These are phyloP conservation scores for Phtheirospermum japonicum DNA, from an alignment of 257 asterid genomes.

Conservation along the genomic window DNA sequence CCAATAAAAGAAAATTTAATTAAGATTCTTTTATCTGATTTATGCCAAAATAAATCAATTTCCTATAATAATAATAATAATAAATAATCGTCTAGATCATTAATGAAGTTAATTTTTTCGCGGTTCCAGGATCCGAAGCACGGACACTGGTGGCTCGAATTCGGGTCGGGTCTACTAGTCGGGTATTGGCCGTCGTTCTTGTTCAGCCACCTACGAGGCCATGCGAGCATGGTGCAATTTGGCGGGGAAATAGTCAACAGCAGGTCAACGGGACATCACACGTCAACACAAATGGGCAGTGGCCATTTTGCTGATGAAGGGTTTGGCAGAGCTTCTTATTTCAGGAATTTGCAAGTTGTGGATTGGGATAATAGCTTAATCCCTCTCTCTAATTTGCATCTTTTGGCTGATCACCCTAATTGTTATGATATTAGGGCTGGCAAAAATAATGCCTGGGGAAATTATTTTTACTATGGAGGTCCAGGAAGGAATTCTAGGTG, in stretches of 20 bases:
- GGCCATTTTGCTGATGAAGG: constrained; percentile 91
- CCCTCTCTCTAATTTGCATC: constrained; percentile 68
- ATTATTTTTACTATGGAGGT: constrained; percentile 89
- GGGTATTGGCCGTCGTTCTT: constrained; percentile 88
- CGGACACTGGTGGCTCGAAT: constrained; percentile 98
- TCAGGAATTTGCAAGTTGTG: constrained; percentile 79
- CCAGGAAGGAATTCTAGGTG: constrained; percentile 84
- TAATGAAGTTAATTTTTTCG: no score
- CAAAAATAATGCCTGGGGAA: constrained; percentile 82
- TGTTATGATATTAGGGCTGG: constrained; percentile 83
- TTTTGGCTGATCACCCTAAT: constrained; percentile 84
- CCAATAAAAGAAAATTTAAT: constrained; percentile 14
- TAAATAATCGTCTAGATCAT: no score
- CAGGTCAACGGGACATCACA: constrained; percentile 67
- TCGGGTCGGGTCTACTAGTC: constrained; percentile 72
- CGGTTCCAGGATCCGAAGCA: constrained; percentile 96
- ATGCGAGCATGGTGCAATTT: constrained; percentile 89
- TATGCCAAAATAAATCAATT: no score
- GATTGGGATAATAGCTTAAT: constrained; percentile 89
- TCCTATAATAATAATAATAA: no score
- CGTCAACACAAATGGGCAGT: constrained; percentile 92
- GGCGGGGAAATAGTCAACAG: constrained; percentile 88
- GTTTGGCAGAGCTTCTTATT: constrained; percentile 77
- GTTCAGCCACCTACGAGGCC: constrained; percentile 64
- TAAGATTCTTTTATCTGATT: no score